Percentiles rank a stretch among this genome's conserved stretches.
Evolutionary conservation across 1,284 basidiomycete genomes (phyloP).

Genomic region (Irpex sp.): DNA sequence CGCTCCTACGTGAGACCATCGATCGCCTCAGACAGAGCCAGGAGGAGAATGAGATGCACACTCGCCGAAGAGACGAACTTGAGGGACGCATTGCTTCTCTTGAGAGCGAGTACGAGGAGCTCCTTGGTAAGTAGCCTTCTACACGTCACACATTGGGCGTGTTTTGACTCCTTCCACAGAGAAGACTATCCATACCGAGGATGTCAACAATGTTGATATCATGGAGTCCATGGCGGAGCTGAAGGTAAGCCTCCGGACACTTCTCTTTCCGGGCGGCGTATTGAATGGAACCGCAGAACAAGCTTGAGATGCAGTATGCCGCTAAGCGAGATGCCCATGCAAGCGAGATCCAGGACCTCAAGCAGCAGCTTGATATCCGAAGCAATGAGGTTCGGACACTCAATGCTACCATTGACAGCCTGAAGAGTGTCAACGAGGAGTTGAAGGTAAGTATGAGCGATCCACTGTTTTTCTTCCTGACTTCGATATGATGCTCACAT

Average conservation of each 20-base stretch:
- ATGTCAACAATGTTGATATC: conserved; percentile 75
- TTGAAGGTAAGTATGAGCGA: conserved; percentile 68
- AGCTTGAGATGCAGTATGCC: conserved; percentile 92
- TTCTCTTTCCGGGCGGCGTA: conserved; percentile 13
- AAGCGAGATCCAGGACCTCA: conserved; percentile 86
- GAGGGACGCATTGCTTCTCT: conserved; percentile 80
- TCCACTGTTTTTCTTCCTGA: not conserved
- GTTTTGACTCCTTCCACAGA: conserved; percentile 41
- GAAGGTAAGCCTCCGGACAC: conserved; percentile 57
- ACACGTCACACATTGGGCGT: not conserved
- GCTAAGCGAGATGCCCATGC: conserved; percentile 89
- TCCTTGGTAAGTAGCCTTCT: conserved; percentile 62
- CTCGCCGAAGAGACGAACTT: conserved; percentile 82
- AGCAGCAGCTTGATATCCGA: conserved; percentile 88
- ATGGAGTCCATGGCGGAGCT: conserved; percentile 85
- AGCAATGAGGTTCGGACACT: conserved; percentile 83
- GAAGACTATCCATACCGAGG: conserved; percentile 83
- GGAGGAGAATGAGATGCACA: conserved; percentile 89
- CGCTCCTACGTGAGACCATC: conserved; percentile 82
- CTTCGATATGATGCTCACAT: conserved; percentile 12
- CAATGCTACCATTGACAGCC: conserved; percentile 85
- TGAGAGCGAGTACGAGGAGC: conserved; percentile 94
- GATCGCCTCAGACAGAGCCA: conserved; percentile 87
- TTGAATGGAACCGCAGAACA: conserved; percentile 52
- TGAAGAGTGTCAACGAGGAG: conserved; percentile 97